Base-by-base conservation (phyloP, 2,329 filamentous ascomycete species). In the Cytospora paraplurivora region DNA sequence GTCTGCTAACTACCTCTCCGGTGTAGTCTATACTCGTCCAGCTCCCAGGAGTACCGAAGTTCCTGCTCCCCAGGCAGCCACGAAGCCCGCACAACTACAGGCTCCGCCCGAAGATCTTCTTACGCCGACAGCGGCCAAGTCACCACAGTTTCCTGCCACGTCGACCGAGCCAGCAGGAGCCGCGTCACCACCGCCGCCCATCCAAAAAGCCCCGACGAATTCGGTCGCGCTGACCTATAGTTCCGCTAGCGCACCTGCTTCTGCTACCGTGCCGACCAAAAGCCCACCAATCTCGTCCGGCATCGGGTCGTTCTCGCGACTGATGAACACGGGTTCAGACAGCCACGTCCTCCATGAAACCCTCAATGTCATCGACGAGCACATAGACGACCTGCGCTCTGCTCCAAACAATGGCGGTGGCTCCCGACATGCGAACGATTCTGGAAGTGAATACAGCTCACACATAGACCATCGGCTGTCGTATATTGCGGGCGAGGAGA, bases 341-440 rank as follows among this genome's bases (percentile, higher is more conserved):
- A 90, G 87, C 72, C 90, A 91, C 12, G 93, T 97, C 56, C 90
- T 98, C 81, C 93, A 93, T 73, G 93, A 98, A 75, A 97, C 94
- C 0, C 79, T 98, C 58, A 97, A 93, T 72, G 94, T 98, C 64
- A 98, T 98, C 71, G 90, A 98, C 74, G 94, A 98, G 76, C 94
- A 97, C 73, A 97, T 98, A 70, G 97, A 92, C 50, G 91, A 97
- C 74, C 85, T 98, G 67, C 80, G 84, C 66, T 84, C 83, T 19
- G 78, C 83, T 7, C 78, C 81, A 6, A 80, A 76, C 66, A 83
- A 79, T 66, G 83, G 85, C 33, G 60, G 56, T 53, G 76, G 74
- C 38, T 74, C 88, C 67, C 79, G 85, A 62, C 76, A 78, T 58
- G 77, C 82, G 51, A 92, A 87, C 67, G 92, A 96, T 74, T 96